Percentiles rank a stretch among this genome's conserved stretches.
These are phyloP conservation scores for Geotrichum phurueaensis DNA, from an alignment of 1,139 yeast genomes.

Conservation along the genomic window DNA sequence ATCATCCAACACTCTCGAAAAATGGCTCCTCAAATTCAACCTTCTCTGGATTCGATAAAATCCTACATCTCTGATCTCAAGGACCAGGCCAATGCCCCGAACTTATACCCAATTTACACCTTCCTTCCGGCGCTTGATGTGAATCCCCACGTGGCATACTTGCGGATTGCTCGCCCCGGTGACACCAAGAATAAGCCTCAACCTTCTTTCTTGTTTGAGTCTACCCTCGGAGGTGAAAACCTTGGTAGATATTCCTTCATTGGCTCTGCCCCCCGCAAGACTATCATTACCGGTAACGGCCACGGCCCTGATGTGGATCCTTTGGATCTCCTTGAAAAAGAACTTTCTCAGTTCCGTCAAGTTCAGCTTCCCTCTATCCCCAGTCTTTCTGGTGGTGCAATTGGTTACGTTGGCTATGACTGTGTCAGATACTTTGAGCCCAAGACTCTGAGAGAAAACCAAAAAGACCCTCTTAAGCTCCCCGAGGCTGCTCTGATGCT, in stretches of 20 bases:
- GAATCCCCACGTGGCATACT: constrained; percentile 85
- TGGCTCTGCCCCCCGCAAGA: constrained; percentile 76
- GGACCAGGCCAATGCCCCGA: constrained; percentile 26
- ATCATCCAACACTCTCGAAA: not conserved
- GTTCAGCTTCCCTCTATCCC: constrained; percentile 56
- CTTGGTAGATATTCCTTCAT: constrained; percentile 86
- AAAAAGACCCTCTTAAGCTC: constrained; percentile 71
- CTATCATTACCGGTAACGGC: constrained; percentile 68
- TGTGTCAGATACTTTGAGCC: constrained; percentile 97
- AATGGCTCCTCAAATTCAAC: constrained; percentile 14
- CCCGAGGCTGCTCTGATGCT: constrained; percentile 93
- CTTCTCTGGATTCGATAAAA: constrained; percentile 11
- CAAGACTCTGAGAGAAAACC: constrained; percentile 56
- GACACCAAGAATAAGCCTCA: constrained; percentile 38
- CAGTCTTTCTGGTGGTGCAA: constrained; percentile 86
- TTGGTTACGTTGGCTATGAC: constrained; percentile 92
- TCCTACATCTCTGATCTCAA: constrained; percentile 1
- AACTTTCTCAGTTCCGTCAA: constrained; percentile 57
- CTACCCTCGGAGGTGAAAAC: constrained; percentile 83
- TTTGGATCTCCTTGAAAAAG: constrained; percentile 62
- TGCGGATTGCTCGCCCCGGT: constrained; percentile 72
- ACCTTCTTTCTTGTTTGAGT: constrained; percentile 78
- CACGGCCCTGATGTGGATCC: constrained; percentile 70
- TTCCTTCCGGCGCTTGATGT: constrained; percentile 69
- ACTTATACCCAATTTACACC: constrained; percentile 74